Evolutionary conservation across 306 rosid species (phyloP).

Genomic region (Erythrophleum fordii): DNA sequence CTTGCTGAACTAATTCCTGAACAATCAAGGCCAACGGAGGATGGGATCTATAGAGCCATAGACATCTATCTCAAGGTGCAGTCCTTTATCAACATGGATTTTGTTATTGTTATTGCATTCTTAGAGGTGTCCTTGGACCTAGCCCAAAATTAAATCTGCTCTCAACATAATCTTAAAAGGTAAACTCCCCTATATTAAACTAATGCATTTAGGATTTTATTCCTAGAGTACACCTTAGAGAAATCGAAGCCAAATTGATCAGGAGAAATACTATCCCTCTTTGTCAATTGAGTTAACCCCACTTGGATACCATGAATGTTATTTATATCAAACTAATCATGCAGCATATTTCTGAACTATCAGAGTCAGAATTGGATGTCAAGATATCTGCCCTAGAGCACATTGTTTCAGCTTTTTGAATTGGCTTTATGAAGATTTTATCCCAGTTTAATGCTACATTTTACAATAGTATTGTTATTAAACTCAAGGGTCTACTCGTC

Average conservation of each 20-base stretch:
- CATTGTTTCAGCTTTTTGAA: constrained; percentile 3
- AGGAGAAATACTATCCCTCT: neutral
- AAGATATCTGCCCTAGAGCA: neutral
- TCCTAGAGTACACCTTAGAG: neutral
- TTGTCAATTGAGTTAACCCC: neutral
- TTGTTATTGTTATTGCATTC: neutral
- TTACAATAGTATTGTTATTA: neutral
- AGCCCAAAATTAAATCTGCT: neutral
- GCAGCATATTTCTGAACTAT: neutral
- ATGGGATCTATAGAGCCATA: constrained; percentile 88
- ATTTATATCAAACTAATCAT: constrained; percentile 9
- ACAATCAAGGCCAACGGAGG: constrained; percentile 82
- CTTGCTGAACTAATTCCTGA: constrained; percentile 86
- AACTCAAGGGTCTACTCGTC: constrained; percentile 3
- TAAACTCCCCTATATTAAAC: neutral
- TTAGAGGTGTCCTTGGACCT: too few species aligned
- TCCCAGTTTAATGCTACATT: neutral
- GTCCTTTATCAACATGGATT: neutral
- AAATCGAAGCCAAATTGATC: neutral
- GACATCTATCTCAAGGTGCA: constrained; percentile 94
- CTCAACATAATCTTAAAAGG: neutral
- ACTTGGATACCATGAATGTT: neutral
- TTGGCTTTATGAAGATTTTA: neutral
- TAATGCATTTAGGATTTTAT: neutral
- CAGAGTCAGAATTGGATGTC: neutral